Base-by-base conservation (phyloP, 805 yeast species). In the Candida xiaguanensis region DNA sequence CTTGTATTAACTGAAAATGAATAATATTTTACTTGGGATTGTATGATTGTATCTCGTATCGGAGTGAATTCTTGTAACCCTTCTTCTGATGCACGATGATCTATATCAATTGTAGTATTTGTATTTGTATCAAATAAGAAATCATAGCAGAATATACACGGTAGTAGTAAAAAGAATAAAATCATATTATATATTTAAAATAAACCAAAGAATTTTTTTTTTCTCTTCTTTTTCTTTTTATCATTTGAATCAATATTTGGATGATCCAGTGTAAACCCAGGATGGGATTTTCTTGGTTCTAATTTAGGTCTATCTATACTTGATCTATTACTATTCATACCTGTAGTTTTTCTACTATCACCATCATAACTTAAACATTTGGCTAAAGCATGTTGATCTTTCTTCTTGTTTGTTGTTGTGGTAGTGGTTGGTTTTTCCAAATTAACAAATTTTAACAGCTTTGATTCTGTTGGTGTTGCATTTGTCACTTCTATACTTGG, bases 1-100 rank as follows among this genome's bases (percentile, higher is more conserved):
- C 71, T 56, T 2, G 72, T 63, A 45, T 72, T 72, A 37, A 74
- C 73, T 32, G 49, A 55, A 50, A 70, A 73, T 18, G 70, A 62
- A 46, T 64, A 73, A 41, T 55, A 59, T 45, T 72, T 74, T 2
- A 62, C 58, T 33, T 65, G 60, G 33, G 67, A 59, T 43, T 63
- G 70, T 7, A 45, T 44, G 7, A 72, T 68, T 4, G 57, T 44
- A 42, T 60, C 61, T 13, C 48, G 43, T 20, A 67, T 59, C n/a
- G 73, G 71, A 8, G 52, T 52, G 40, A 61, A 65, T 41, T 66
- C 72, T 35, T 51, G 53, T 40, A 66, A 53, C 8, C 30, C 36
- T 32, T 32, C 36, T 5, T 24, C 19, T 15, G 19, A 19, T 8
- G 36, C 14, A 5, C 28, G 17, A 16, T 28, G 31, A 11, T 28